Percentiles rank a stretch among this genome's conserved stretches.
Conservation (phyloP, 129 eudicot species). For the Artemisia tridentata region DNA sequence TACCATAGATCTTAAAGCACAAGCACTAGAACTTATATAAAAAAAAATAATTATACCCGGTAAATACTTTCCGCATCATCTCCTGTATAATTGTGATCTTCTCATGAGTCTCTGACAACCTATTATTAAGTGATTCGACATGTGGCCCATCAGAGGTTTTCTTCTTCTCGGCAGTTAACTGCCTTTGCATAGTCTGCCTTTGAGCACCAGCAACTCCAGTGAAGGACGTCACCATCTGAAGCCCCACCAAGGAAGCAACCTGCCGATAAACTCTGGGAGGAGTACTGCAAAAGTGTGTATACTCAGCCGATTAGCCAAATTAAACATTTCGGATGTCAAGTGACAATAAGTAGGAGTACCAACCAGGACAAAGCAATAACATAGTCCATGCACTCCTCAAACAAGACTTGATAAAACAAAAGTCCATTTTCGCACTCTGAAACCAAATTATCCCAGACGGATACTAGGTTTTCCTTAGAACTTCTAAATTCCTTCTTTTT, state of each 20-base stretch:
- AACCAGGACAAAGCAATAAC: conserved; percentile 93
- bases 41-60: conserved; percentile 57
- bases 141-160: conserved; percentile 75
- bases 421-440: conserved; percentile 91
- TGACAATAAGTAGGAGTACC: conserved; percentile 23
- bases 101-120: conserved; percentile 75
- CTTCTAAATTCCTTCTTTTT: conserved; percentile 78
- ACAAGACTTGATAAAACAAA: conserved; percentile 66
- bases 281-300: conserved; percentile 51
- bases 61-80: conserved; percentile 91
- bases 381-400: conserved; percentile 93
- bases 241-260: conserved; percentile 89
- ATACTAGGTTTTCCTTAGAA: conserved; percentile 79
- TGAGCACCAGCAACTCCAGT: conserved; percentile 78
- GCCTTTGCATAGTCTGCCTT: too few species aligned
- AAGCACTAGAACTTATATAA: neutral
- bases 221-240: conserved; percentile 91
- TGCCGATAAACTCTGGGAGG: conserved; percentile 89
- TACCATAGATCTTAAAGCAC: too few species aligned
- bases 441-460: conserved; percentile 83
- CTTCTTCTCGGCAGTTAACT: conserved; percentile 85
- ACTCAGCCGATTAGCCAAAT: conserved; percentile 22
- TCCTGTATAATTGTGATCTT: conserved; percentile 81
- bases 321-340: conserved; percentile 19
- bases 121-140: conserved; percentile 78